A percentile compares a stretch with the other conserved stretches of the same genome.
These are phyloP conservation scores for Coniochaeta hoffmannii DNA, from an alignment of 2,329 filamentous ascomycete genomes.

Conservation along the genomic window DNA sequence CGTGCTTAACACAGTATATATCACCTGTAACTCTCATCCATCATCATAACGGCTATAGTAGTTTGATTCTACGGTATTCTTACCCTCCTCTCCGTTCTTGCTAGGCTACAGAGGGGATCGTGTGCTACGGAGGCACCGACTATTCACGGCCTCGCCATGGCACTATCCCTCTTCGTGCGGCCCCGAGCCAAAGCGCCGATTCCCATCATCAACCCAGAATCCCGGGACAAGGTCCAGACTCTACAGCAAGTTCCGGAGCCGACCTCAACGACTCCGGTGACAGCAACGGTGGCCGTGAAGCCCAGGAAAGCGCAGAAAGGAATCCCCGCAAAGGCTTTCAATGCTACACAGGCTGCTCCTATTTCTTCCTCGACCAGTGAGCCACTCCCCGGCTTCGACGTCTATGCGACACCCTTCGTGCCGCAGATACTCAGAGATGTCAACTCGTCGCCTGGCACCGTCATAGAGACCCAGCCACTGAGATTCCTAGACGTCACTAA, in stretches of 20 bases:
- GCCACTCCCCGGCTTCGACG: constrained; percentile 8
- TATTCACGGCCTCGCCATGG: neutral
- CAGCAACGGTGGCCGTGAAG: neutral
- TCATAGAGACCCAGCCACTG: constrained; percentile 3
- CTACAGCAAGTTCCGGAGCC: neutral
- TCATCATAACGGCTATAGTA: too few relatives aligned
- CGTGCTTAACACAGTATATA: too few relatives aligned
- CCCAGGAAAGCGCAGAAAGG: neutral
- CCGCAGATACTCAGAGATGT: constrained; percentile 10
- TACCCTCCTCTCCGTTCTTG: too few relatives aligned
- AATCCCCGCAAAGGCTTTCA: neutral
- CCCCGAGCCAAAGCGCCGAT: neutral
- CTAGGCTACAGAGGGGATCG: too few relatives aligned
- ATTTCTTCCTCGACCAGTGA: neutral
- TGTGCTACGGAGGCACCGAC: too few relatives aligned
- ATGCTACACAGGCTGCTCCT: too few relatives aligned
- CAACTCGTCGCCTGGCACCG: constrained; percentile 8
- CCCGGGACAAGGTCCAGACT: neutral
- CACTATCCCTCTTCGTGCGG: neutral
- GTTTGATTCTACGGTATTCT: too few relatives aligned
- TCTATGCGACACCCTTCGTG: constrained; percentile 14
- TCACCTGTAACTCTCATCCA: too few relatives aligned
- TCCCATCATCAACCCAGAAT: neutral
- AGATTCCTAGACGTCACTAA: constrained; percentile 7
- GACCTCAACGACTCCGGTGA: neutral